Evolutionary conservation across 2,329 filamentous ascomycete genomes (phyloP), one percentile per base, ranked within the genome.

Genomic region (Onygenales sp.): DNA sequence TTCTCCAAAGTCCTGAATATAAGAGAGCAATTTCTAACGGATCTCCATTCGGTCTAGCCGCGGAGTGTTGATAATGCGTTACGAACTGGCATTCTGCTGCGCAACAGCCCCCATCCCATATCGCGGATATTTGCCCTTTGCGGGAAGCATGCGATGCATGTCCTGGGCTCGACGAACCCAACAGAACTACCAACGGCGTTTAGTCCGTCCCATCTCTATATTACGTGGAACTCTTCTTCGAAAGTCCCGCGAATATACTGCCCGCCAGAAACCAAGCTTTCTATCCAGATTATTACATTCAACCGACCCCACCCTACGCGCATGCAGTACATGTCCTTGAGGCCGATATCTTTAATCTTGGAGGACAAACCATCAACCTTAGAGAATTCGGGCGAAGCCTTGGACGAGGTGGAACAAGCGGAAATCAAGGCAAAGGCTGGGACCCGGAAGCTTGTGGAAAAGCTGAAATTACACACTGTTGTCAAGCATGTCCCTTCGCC

Each of bases 251-350:
- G 78, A 39, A 84, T 98, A 55, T 83, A 81, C 54, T 94, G 87
- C 59, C 77, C 79, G 1, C 60, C 69, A 54, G 78, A 84, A 47
- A 80, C 81, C 57, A 82, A 83, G 5, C 77, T 86, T 17, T 89
- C 84, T 45, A 82, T 95, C 45, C 93, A 98, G 66, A 81, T 96
- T 44, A 87, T 97, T 54, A 78, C 94, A 54, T 98, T 94, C 69
- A 84, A 95, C 62, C 80, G 91, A 46, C 93, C 93, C 0, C 81
- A 86, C 54, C 92, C 93, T 0, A 83, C 80, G 35, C 82, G 84
- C 53, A 97, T 98, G 93, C 92, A 98, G 70, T 98, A 97, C 69
- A 86, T 97, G 61, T 98, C 93, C 1, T 76, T 96, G 17, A 81
- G 83, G 32, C 92, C 93, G 0, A 97, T 98, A 50, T 85, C 90